Base-by-base conservation (phyloP, 2,329 filamentous ascomycete genomes). In the Pestalotiopsis sp. region DNA sequence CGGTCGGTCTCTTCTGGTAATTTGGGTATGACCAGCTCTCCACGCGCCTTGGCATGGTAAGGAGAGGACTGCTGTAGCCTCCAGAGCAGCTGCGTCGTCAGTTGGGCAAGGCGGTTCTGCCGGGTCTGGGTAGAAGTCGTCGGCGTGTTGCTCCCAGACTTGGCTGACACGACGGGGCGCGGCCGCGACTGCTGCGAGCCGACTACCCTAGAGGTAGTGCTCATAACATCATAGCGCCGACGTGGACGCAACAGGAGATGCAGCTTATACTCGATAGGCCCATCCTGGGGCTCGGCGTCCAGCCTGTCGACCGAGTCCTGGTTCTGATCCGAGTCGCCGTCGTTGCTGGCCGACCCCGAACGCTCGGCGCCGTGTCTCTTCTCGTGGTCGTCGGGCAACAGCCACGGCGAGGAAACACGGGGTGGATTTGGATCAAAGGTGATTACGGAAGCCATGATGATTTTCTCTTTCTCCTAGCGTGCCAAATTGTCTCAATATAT, bases 21-120 rank as follows among this genome's bases (percentile, higher is more conserved):
- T 69, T 90, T 87, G 0, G 94, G 94, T 31, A 97, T 82, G 11
- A 94, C 89, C 17, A 94, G 84, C 68, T 93, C 91, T 36, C 90
- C 90, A 4, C 91, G 91, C 27, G 92, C 92, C 7, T 93, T 93
- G 1, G 93, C 90, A 81, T 98, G 95, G 78, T 97, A 93, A 0
- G 94, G 93, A 9, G 93, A 97, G 1, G 95, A 98, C 78, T 99
- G 96, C 78, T 98, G 95, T 68, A 99, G 81, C 63, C 96, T 89
- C 96, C 96, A 99, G 6, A 99, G 83, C 27, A 99, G 85, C 79
- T 99, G 96, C 0, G 96, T 99, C 0, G 95, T 99, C 71, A 99
- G 83, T 75, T 98, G 94, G 76, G 97, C 92, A 17, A 98, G 85
- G 60, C 96, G 89, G 73, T 94, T 90, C 79, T 97, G 94, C 27